These are phyloP conservation scores for Fusarium heterosporum DNA, from an alignment of 2,329 filamentous ascomycete species.

Conservation along the genomic window DNA sequence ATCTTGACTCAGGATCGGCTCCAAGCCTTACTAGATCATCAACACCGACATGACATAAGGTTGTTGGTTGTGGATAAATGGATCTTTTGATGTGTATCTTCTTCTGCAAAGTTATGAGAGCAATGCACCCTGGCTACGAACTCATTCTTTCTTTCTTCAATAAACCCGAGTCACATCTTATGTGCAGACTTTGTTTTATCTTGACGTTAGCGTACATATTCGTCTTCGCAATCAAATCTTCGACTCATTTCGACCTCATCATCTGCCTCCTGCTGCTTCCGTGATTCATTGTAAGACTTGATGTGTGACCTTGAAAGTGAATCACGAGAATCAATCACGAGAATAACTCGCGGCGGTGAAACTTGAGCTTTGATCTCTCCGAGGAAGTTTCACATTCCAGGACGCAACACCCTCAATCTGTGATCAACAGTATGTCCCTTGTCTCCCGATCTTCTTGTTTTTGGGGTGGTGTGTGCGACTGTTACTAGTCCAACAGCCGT, in stretches of 20 bases:
- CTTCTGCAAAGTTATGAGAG: constrained; percentile 26
- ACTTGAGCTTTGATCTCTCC: background rate
- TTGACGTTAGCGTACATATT: constrained; percentile 27
- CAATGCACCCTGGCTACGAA: constrained; percentile 28
- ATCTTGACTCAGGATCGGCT: constrained; percentile 35
- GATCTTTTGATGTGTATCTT: constrained; percentile 38
- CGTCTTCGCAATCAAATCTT: constrained; percentile 12
- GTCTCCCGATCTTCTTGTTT: background rate
- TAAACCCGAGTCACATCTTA: constrained; percentile 21
- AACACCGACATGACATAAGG: constrained; percentile 2
- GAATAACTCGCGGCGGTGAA: too few relatives aligned
- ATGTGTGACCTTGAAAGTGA: background rate
- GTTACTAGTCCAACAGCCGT: background rate
- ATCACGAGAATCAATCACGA: background rate
- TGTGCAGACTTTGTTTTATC: constrained; percentile 15
- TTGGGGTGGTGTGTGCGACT: background rate
- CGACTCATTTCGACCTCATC: background rate
- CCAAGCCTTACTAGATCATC: constrained; percentile 37
- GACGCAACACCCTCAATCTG: too few relatives aligned
- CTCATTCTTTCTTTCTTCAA: constrained; percentile 29
- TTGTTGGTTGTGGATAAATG: constrained; percentile 9
- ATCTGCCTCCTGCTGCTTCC: background rate
- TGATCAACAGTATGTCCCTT: background rate
- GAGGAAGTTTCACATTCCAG: background rate
- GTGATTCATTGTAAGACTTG: background rate